Percentiles rank a stretch among this genome's conserved stretches.
Conservation (phyloP, 2,329 filamentous ascomycete genomes). For the Colletotrichum sp. region DNA sequence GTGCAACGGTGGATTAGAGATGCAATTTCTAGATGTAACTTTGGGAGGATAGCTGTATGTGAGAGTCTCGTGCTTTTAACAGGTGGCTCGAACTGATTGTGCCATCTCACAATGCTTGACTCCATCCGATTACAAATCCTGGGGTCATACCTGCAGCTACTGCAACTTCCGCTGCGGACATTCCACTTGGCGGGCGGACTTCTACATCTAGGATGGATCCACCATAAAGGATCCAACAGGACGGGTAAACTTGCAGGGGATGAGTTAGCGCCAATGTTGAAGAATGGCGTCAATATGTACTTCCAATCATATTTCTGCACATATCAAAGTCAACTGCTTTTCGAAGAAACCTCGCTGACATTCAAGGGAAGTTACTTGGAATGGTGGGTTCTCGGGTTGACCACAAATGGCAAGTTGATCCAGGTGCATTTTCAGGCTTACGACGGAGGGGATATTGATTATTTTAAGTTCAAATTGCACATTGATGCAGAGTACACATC, state of each 20-base stretch:
- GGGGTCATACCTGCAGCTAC: background rate
- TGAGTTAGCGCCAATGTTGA: background rate
- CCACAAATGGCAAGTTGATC: background rate
- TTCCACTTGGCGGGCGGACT: background rate
- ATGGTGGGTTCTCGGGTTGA: background rate
- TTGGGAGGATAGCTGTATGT: too few species aligned
- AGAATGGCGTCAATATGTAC: background rate
- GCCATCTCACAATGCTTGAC: background rate
- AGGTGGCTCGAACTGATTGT: background rate
- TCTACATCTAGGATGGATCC: background rate
- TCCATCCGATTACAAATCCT: background rate
- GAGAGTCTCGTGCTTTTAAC: too few species aligned
- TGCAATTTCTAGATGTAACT: background rate
- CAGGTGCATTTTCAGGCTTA: background rate
- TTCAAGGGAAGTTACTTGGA: background rate
- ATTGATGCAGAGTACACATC: background rate
- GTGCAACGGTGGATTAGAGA: background rate
- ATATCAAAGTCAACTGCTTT: background rate
- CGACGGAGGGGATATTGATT: background rate
- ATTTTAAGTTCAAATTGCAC: accelerated
- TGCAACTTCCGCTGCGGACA: background rate
- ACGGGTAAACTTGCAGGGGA: background rate
- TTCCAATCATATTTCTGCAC: background rate
- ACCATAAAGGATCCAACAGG: background rate
- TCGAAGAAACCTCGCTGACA: accelerated